Base-by-base conservation (phyloP, 2,329 filamentous ascomycete species). In the Rhynchosporium secalis region DNA sequence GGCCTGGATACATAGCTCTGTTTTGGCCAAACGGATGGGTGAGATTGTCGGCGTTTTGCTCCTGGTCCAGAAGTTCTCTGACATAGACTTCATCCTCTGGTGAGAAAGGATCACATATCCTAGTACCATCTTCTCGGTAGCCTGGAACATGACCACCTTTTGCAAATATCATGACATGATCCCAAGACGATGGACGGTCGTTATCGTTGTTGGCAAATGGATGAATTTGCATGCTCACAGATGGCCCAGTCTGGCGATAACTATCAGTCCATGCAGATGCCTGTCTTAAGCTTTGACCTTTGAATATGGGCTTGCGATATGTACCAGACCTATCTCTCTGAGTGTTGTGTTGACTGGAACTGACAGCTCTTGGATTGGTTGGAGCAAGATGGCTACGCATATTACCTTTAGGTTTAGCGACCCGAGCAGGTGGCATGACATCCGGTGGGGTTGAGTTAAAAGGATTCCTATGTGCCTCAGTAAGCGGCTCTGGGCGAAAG, bases 391-490 rank as follows among this genome's bases (percentile, higher is more conserved):
- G 60, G 38, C 56, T 58, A 40, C 61, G 48, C 26, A 49, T 4
- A 15, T 54, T 52, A 45, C 52, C 47, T 28, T 31, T 51, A 28
- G 47, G 31, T 47, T 43, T 56, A 12, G 29, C 40, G 29, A 28
- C 40, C 45, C 31, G 56, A 20, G 41, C 29, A 28, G 63, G 58
- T 13, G 62, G 47, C 49, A 66, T 46, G 9, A 68, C 59, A 26
- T 70, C 60, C 26, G 72, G 70, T n/a, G 71, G 69, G 15, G 68
- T 59, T 3, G 65, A 67, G 29, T 66, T 65, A 58, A 73, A 74
- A 1, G 72, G 72, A 56, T 74, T 67, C 20, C 56, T 62, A 57
- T 74, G 71, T 26, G 61, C n/a, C 20, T 56, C 63, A 3, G 41
- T 38, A 3, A 73, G 59, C 7, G 71, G 70, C 43, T 54, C 55